Base-by-base conservation (phyloP, 495 filamentous ascomycete genomes). In the Venustampulla echinocandica region DNA sequence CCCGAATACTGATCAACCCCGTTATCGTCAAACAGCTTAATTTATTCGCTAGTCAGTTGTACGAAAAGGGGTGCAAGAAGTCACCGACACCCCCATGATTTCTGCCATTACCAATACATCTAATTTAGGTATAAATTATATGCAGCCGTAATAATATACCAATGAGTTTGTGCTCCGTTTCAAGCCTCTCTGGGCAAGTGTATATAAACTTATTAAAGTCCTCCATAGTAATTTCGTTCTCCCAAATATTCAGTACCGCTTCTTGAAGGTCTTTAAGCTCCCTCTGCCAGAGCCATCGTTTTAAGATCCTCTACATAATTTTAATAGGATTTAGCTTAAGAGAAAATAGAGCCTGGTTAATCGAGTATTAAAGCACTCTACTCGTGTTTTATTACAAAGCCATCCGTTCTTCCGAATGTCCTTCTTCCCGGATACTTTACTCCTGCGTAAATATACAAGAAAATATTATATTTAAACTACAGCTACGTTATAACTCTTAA, bases 101-200 rank as follows among this genome's bases (percentile, higher is more conserved):
- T 48, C 46, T 48, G 46, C 35, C 23, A 48, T 40, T 40, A 33
- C 35, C 46, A 40, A 48, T 22, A 22, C 21, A 42, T 32, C 34
- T 24, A 40, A 48, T 41, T 28, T 41, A 30, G 36, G 46, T 48
- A 48, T 48, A 40, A 48, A 28, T 42, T 48, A 42, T 48, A 48
- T 48, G 35, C 46, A 30, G 46, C 46, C 42, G 40, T 48, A 34
- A 27, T 40, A 22, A 3, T 30, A n/a, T 48, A 41, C 37, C 36
- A 48, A 27, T 48, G 37, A 38, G 44, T 47, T 47, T 47, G 40
- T 36, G 23, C 47, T 37, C 47, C 28, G 44, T 50, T 32, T 36
- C 41, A 18, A 44, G 40, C 20, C 47, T 36, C 21, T 50, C 39
- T 28, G 39, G 41, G 1, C 44, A 18, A 1, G 41, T 36, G 40